These are phyloP conservation scores for Penicillium sp. DNA, from an alignment of 2,329 filamentous ascomycete species.

Conservation along the genomic window DNA sequence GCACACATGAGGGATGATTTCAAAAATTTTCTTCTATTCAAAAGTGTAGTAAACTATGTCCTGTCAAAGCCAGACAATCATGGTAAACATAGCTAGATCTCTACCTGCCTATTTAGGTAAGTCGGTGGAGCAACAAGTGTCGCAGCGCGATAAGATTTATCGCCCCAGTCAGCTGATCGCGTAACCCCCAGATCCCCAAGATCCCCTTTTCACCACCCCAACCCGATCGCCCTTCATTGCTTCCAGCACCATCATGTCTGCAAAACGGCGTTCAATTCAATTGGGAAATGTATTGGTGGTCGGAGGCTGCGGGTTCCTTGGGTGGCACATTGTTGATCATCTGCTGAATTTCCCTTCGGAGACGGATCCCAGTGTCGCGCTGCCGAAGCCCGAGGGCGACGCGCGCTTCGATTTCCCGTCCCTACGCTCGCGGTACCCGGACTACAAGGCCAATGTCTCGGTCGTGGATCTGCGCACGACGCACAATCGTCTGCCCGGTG, in stretches of 20 bases:
- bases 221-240: conserved; percentile 1
- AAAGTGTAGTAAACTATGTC: no score
- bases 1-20: no score
- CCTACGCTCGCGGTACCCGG: conserved; percentile 39
- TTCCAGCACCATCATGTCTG: conserved; percentile 23
- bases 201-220: conserved; percentile 16
- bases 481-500: conserved; percentile 58
- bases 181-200: conserved; percentile 1
- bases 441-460: conserved; percentile 51
- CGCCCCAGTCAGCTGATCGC: conserved; percentile 15
- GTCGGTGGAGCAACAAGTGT: background rate
- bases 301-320: conserved; percentile 78
- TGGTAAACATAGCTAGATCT: no score
- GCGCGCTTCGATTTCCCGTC: conserved; percentile 35
- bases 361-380: conserved; percentile 34
- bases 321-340: conserved; percentile 72
- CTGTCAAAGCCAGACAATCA: no score
- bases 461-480: conserved; percentile 68
- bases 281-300: conserved; percentile 71
- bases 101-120: no score
- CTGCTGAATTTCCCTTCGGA: conserved; percentile 57
- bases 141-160: conserved; percentile 11
- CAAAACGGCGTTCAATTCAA: conserved; percentile 31
- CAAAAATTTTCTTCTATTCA: no score
- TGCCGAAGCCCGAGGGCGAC: conserved; percentile 34